Evolutionary conservation across 75 land plant species (phyloP), one percentile per base, ranked within the genome.

Genomic region (Cupressus sempervirens): DNA sequence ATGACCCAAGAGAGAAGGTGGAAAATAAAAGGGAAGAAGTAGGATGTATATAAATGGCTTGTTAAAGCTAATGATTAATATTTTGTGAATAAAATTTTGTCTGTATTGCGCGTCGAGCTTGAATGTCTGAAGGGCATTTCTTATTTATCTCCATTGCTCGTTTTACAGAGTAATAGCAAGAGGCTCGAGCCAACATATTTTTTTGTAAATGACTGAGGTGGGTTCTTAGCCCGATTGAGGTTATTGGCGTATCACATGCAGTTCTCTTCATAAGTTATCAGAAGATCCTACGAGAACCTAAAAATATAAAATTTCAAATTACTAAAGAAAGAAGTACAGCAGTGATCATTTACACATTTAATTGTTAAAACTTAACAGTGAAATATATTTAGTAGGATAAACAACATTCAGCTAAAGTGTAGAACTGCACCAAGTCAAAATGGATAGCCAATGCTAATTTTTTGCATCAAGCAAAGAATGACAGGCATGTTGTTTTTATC

Each of bases 131-230:
- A 58, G 23, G 13, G 30, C 73, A 70, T 70, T 70, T 70, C 34
- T 70, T 70, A 70, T 70, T 70, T 70, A 30, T 70, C 32, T 68
- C 62, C 62, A 18, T 56, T 56, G 62, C 4, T 5, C 3, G 3
- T 16, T 58, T 18, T 30, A 70, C 34, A 70, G 34, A 70, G 73
- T 70, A 30, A 70, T 70, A 9, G 34, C 73, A 67, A 23, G 30
- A 70, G 34, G 73, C 73, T 58, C 30, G 30, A 30, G 73, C 30
- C 73, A 9, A 70, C 73, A 70, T 23, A 30, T 70, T 70, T 30
- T 70, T 70, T 70, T 70, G 73, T 70, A 70, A 70, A 70, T 70
- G 73, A n/a, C 26, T 67, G 34, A 70, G 73, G 35, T 70, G 30
- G 73, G 73, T 70, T 70, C 73, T 68, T 29, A 30, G 8, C 32